A percentile compares a stretch with the other conserved stretches of the same genome.
phyloP scores from a whole-genome alignment of 176 grass and related monocot genomes.

The Paspalum notatum region DNA sequence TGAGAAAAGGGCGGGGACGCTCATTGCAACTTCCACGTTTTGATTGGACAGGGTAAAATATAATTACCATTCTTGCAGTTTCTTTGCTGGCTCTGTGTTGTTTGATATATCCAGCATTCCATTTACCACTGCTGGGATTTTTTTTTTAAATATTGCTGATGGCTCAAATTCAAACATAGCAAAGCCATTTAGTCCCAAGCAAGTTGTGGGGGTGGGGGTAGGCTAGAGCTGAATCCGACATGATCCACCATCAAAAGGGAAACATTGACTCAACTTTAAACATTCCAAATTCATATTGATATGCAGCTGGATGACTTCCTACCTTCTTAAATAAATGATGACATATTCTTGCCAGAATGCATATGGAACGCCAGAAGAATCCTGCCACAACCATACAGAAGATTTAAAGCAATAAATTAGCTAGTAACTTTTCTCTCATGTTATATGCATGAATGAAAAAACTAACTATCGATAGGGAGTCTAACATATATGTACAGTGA shows the following conservation, averaged over 20 bases:
- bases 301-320: neutral
- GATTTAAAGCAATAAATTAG: neutral
- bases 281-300: neutral
- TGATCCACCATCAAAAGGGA: neutral
- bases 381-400: neutral
- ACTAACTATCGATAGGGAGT: neutral
- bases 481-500: neutral
- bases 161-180: neutral
- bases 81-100: neutral
- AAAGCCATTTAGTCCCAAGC: neutral
- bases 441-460: neutral
- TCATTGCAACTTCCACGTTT: slow-evolving; percentile 69
- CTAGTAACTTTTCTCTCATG: neutral
- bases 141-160: neutral
- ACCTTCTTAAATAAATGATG: neutral
- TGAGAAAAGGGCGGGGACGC: slow-evolving; percentile 70
- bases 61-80: slow-evolving; percentile 20
- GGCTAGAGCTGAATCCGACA: neutral
- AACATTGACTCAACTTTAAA: neutral
- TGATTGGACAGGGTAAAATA: slow-evolving; percentile 88
- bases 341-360: neutral
- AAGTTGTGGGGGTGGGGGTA: neutral
- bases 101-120: slow-evolving; percentile 23
- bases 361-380: neutral
- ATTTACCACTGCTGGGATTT: neutral